These are phyloP conservation scores for Saturnispora quitensis DNA, from an alignment of 805 yeast genomes.

Conservation along the genomic window DNA sequence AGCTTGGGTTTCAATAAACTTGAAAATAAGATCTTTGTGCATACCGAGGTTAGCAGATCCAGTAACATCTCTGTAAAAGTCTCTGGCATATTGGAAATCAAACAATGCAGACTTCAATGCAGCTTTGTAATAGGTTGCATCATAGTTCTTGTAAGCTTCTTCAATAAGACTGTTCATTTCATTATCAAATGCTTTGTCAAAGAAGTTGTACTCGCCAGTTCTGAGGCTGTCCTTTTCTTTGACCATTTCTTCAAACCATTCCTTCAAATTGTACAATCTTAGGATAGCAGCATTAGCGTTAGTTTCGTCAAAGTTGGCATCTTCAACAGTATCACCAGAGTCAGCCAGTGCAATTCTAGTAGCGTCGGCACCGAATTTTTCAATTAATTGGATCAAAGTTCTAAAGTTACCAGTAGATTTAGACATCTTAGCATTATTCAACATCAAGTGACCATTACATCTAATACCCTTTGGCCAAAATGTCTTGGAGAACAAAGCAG, in stretches of 20 bases:
- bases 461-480: conserved; percentile 94
- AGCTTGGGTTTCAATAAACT: conserved; percentile 81
- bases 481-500: conserved; percentile 82
- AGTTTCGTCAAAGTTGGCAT: conserved; percentile 94
- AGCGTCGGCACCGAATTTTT: conserved; percentile 96
- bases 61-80: conserved; percentile 83
- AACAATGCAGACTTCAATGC: conserved; percentile 89
- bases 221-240: conserved; percentile 43
- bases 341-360: conserved; percentile 95
- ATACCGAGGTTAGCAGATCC: conserved; percentile 41
- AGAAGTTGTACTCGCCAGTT: conserved; percentile 54
- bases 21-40: conserved; percentile 75
- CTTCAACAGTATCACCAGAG: conserved; percentile 96
- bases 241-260: conserved; percentile 83
- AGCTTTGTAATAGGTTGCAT: conserved; percentile 67
- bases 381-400: conserved; percentile 76
- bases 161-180: conserved; percentile 82
- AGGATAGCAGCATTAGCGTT: conserved; percentile 96
- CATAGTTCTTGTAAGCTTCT: conserved; percentile 63
- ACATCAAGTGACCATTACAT: conserved; percentile 89
- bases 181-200: conserved; percentile 84
- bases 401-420: conserved; percentile 95
- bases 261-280: conserved; percentile 84
- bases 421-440: conserved; percentile 96
- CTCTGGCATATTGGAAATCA: conserved; percentile 92